Base-by-base conservation (phyloP, 768 basidiomycete species). In the Pleurotus platypus region DNA sequence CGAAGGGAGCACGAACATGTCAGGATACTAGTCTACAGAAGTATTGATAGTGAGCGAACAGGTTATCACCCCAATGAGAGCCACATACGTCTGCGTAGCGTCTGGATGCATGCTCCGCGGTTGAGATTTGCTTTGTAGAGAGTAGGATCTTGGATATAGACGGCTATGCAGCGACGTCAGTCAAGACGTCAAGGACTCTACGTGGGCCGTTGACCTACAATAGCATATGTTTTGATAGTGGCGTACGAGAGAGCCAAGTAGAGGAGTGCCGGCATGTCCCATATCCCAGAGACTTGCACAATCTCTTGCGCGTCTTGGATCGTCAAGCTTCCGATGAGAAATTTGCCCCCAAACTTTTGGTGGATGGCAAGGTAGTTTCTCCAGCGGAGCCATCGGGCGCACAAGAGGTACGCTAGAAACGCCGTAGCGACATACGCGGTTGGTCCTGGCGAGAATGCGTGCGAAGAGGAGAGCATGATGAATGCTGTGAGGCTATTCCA, bases 211-310 rank as follows among this genome's bases (percentile, higher is more conserved):
- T n/a, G n/a, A 70, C 76, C 56, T 56, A 81, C 79, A 56, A 79
- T 73, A 1, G 61, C 76, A 63, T 78, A 81, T 2, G 80, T 81
- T 66, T 80, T 81, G 71, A 82, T 80, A 57, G 81, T 61, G 2
- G 80, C 81, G 62, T 82, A 78, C 1, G 76, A 67, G 24, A 77
- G 46, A 0, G 78, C 62, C 60, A 74, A 73, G 49, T 70, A 68
- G 50, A 74, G 48, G 2, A 82, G 51, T 9, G 60, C 51, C 3
- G 80, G 79, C 76, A 81, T 78, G 59, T 82, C 81, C 54, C 73
- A 80, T 7, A 64, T 49, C 4, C 60, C 57, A 3, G 73, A 66
- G 2, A 70, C 55, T 42, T 65, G 64, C 26, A 77, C 59, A 22
- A 82, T 70, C 26, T 71, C 64, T 64, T 80, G 80, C 1, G 79